phyloP scores from a whole-genome alignment of 2,329 filamentous ascomycete species.

The Colletotrichum cuscutae region DNA sequence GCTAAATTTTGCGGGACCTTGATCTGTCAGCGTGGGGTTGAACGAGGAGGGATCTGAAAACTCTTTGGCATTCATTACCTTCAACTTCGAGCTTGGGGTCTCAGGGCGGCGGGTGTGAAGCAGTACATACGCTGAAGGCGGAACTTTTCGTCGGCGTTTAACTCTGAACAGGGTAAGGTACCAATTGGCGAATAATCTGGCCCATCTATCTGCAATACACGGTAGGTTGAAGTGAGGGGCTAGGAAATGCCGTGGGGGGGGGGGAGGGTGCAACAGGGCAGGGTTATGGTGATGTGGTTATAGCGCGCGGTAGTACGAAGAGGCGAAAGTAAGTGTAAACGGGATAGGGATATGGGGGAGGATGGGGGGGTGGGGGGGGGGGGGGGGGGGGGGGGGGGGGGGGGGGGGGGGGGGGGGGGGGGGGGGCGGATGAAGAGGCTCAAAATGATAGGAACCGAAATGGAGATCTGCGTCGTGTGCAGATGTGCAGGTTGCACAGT shows the following conservation, averaged over 20 bases:
- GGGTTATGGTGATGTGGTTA: too few species aligned
- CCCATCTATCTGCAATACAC: too few species aligned
- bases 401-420: constrained; percentile 26
- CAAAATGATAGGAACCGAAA: neutral
- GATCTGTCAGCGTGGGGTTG: neutral
- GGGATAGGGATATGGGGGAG: too few species aligned
- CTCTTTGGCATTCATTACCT: too few species aligned
- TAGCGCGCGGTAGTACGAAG: too few species aligned
- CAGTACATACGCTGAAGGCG: neutral
- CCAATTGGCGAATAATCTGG: too few species aligned
- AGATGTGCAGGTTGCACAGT: neutral
- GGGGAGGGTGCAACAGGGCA: too few species aligned
- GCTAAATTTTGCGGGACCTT: neutral
- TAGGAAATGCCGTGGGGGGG: neutral
- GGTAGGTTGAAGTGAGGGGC: neutral
- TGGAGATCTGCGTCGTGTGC: neutral
- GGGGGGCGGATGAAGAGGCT: neutral
- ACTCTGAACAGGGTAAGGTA: too few species aligned
- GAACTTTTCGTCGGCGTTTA: neutral
- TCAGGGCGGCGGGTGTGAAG: too few species aligned
- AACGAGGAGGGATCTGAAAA: neutral
- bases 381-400: constrained; percentile 26
- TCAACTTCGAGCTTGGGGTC: too few species aligned
- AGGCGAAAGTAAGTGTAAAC: too few species aligned
- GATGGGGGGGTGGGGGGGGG: too few species aligned